phyloP scores from a whole-genome alignment of 106 monocot genomes.

The Acorus gramineus region DNA sequence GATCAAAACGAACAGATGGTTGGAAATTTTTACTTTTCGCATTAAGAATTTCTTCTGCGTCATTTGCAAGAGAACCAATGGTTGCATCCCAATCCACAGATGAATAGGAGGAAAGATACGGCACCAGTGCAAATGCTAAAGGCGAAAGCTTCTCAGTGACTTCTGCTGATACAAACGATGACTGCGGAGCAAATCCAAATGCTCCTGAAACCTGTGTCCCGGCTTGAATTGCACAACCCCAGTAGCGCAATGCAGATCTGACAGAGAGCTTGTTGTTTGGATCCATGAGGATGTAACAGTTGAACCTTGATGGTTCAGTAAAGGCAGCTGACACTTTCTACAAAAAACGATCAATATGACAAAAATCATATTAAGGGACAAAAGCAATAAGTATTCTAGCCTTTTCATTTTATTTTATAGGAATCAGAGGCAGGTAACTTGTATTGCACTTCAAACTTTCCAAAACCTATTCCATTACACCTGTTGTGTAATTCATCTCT shows the following conservation, averaged over 20 bases:
- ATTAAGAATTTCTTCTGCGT: constrained; percentile 38
- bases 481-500: too few species aligned
- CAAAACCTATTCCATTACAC: too few species aligned
- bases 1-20: constrained; percentile 59
- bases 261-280: constrained; percentile 34
- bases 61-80: constrained; percentile 20
- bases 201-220: constrained; percentile 63
- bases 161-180: constrained; percentile 21
- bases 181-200: constrained; percentile 43
- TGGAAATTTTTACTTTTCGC: constrained; percentile 6
- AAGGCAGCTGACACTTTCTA: constrained; percentile 54
- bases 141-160: constrained; percentile 45
- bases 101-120: constrained; percentile 37
- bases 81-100: constrained; percentile 40
- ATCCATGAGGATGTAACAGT: constrained; percentile 78
- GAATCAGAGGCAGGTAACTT: too few species aligned
- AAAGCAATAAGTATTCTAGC: not conserved
- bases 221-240: constrained; percentile 97
- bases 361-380: not conserved
- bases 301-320: constrained; percentile 53
- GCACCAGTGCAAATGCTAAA: constrained; percentile 45
- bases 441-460: too few species aligned
- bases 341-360: constrained; percentile 5
- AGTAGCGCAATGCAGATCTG: constrained; percentile 64
- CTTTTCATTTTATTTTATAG: too few species aligned